Conservation (phyloP, 169 alveolate genomes). For the Eimeria necatrix region DNA sequence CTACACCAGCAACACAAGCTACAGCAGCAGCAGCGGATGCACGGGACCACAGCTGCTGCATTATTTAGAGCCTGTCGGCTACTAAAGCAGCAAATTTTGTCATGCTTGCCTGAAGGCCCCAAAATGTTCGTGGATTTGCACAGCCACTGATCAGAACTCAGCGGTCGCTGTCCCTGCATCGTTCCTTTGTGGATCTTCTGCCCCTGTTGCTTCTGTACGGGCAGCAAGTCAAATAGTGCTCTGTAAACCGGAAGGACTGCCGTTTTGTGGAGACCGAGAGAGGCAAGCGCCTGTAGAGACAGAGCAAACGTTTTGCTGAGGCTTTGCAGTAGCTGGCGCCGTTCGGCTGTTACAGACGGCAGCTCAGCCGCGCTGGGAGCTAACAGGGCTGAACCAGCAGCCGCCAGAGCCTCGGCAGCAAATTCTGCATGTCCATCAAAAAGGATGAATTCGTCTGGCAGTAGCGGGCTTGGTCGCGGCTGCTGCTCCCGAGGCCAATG, state of each 20-base stretch:
- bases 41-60: background rate
- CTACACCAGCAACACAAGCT: slow-evolving; percentile 49
- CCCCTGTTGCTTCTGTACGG: slow-evolving; percentile 20
- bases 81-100: background rate
- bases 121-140: background rate
- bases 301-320: background rate
- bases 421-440: slow-evolving; percentile 4
- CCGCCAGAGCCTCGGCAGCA: background rate
- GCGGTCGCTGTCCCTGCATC: background rate
- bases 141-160: slow-evolving; percentile 8
- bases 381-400: background rate
- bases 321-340: background rate
- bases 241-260: slow-evolving; percentile 57
- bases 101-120: background rate
- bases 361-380: background rate
- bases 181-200: background rate
- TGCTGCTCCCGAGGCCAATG: slow-evolving; percentile 24
- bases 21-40: slow-evolving; percentile 59
- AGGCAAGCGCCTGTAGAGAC: slow-evolving; percentile 59
- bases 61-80: background rate
- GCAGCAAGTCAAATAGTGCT: slow-evolving; percentile 12
- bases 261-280: slow-evolving; percentile 29
- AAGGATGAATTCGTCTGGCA: background rate
- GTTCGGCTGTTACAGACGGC: slow-evolving; percentile 1
- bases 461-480: background rate